Percentiles rank a stretch among this genome's conserved stretches.
Conservation (phyloP, 768 basidiomycete genomes). For the Coprinopsis sp. region DNA sequence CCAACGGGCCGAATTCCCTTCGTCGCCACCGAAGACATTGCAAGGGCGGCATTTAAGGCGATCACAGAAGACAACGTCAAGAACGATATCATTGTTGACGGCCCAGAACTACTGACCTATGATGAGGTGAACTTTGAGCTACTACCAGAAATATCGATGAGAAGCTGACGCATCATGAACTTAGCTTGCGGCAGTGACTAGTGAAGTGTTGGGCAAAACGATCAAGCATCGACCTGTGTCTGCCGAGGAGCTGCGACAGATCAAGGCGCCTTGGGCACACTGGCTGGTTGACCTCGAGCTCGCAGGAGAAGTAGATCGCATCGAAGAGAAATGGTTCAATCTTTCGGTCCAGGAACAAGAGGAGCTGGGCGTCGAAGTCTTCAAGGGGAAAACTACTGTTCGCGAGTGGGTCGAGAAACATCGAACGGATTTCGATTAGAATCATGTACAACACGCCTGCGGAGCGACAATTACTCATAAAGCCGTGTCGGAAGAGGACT, state of each 20-base stretch:
- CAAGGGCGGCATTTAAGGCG: not conserved
- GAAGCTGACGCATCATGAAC: not conserved
- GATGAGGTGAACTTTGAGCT: not conserved
- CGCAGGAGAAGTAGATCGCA: not conserved
- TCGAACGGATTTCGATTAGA: too few relatives aligned
- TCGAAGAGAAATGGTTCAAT: not conserved
- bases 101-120: not conserved
- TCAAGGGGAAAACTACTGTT: not conserved
- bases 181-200: not conserved
- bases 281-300: not conserved
- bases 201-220: not conserved
- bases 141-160: not conserved
- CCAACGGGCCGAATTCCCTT: not conserved
- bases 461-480: too few relatives aligned
- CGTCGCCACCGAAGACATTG: not conserved
- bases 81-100: not conserved
- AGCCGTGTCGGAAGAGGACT: too few relatives aligned
- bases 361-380: not conserved
- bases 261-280: not conserved
- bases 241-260: not conserved
- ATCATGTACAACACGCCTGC: too few relatives aligned
- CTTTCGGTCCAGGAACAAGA: too few relatives aligned
- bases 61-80: not conserved
- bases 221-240: not conserved
- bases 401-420: slow-evolving; percentile 1